Conservation (phyloP, 2,329 filamentous ascomycete species). For the Lecanicillium sp. region DNA sequence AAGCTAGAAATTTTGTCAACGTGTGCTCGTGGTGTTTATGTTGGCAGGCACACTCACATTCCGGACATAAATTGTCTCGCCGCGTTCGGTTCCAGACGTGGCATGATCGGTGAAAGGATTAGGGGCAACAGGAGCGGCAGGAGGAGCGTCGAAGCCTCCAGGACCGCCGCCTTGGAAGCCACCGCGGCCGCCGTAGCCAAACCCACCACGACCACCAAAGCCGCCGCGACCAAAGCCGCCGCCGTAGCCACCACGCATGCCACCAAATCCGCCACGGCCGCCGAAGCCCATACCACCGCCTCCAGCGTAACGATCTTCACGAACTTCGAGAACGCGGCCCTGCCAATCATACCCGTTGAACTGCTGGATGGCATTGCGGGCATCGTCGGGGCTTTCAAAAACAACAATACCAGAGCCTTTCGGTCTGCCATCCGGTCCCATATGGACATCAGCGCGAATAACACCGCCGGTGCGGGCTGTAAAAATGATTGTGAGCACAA, state of each 20-base stretch:
- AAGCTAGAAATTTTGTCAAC: constrained; percentile 45
- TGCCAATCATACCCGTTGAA: constrained; percentile 99
- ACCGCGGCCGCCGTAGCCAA: constrained; percentile 43
- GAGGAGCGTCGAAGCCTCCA: constrained; percentile 39
- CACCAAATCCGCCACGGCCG: constrained; percentile 50
- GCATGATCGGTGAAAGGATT: constrained; percentile 95
- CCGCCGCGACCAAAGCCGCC: constrained; percentile 44
- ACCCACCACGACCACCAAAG: constrained; percentile 43
- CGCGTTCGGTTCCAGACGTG: constrained; percentile 75
- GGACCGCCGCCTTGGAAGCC: constrained; percentile 34
- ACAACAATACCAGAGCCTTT: constrained; percentile 97
- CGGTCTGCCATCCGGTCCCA: constrained; percentile 81
- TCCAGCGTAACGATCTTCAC: constrained; percentile 87
- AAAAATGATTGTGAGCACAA: constrained; percentile 2
- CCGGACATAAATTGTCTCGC: constrained; percentile 85
- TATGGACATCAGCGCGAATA: constrained; percentile 90
- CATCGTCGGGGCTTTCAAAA: constrained; percentile 91
- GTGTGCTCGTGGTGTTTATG: background rate
- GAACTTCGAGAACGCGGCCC: constrained; percentile 84
- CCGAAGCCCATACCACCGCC: constrained; percentile 47
- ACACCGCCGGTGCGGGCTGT: constrained; percentile 61
- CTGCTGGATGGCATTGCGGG: constrained; percentile 89
- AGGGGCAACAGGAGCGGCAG: constrained; percentile 46
- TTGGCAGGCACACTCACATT: constrained; percentile 64
- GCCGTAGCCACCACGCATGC: constrained; percentile 51